These are phyloP conservation scores for Tolypocladium sp. DNA, from an alignment of 2,329 filamentous ascomycete genomes.

Conservation along the genomic window DNA sequence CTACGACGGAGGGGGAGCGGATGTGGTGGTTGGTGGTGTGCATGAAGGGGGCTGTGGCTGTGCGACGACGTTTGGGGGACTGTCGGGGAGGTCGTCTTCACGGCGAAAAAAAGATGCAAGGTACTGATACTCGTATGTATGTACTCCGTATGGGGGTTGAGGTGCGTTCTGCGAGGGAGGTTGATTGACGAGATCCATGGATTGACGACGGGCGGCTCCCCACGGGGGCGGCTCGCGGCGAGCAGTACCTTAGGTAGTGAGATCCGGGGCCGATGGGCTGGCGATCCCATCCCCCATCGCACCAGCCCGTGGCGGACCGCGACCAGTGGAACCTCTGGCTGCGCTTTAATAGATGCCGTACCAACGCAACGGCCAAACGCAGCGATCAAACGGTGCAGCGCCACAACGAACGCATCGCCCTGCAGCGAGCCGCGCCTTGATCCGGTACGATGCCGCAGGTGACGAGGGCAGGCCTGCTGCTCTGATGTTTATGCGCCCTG, in stretches of 20 bases:
- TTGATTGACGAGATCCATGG: no score
- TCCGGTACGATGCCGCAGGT: no score
- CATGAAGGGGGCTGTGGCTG: background rate
- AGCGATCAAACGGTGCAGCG: no score
- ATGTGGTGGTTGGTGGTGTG: background rate
- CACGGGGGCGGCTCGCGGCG: background rate
- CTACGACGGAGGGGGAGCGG: background rate
- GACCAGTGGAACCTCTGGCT: background rate
- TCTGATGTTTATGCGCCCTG: no score
- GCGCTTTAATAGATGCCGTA: no score
- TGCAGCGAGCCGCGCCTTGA: no score
- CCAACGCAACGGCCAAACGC: no score
- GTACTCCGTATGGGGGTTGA: background rate
- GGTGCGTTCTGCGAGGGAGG: background rate
- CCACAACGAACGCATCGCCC: no score
- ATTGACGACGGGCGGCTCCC: background rate
- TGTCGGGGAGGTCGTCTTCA: background rate
- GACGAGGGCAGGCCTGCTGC: no score
- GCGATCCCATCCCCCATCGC: background rate
- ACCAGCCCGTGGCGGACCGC: background rate
- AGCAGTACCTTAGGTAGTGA: background rate
- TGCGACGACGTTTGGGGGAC: background rate
- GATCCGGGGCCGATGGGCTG: background rate
- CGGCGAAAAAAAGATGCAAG: background rate
- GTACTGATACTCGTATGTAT: background rate